Base-by-base conservation (phyloP, 208 protist species). In the Leishmania tarentolae region DNA sequence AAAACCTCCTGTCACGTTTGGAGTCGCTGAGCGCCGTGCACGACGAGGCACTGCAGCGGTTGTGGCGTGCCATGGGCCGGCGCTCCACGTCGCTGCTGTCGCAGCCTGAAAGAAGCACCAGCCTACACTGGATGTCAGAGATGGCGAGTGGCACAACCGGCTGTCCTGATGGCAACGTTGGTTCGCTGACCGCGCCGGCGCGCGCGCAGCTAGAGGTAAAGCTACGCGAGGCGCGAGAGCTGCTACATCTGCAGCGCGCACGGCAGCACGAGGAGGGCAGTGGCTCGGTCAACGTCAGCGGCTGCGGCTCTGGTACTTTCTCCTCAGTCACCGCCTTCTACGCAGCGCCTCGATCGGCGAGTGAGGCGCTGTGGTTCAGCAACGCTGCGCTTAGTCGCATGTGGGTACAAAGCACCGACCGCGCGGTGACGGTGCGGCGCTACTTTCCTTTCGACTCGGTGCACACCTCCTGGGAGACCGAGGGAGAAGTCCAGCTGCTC, bases 401-500 rank as follows among this genome's bases (percentile, higher is more conserved):
- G 47, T 84, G 71, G 63, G 83, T 90, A 35, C 50, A 80, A 46
- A 87, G 85, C 81, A 52, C 80, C 65, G 86, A 90, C 50, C 50
- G 52, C 66, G 13, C 57, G 52, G 46, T 59, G 3, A 69, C 72
- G 24, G 85, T 87, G 73, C 66, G 74, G 44, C 84, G 85, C 76
- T 76, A 78, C 73, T 96, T 96, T 77, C 93, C 91, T 8, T 93
- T 96, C 66, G 50, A 73, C 37, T 85, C 88, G n/a, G 83, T 83
- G 24, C 37, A 76, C 69, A 91, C 88, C 19, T 94, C 93, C 28
- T 97, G 93, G 93, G 93, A 97, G 86, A 89, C 89, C 44, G 87
- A 80, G 56, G 80, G 92, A 0, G 94, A 97, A 86, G 87, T 95
- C 86, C 91, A 97, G 35, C 80, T 97, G 13, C 83, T 97, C n/a